phyloP scores from a whole-genome alignment of 805 yeast species.

The Starmerella roubikii region DNA sequence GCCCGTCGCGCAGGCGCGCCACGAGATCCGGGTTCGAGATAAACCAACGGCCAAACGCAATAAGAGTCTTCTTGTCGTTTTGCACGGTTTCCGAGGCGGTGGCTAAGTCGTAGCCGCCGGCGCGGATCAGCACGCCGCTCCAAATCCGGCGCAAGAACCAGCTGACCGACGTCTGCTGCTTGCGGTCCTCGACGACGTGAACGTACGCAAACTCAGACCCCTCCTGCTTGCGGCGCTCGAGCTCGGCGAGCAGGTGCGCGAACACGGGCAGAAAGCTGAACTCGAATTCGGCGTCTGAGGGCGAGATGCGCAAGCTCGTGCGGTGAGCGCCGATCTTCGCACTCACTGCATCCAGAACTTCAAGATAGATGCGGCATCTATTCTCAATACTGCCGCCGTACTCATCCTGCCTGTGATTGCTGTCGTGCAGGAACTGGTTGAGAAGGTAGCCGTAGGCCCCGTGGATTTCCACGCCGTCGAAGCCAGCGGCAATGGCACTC shows the following conservation, averaged over 20 bases:
- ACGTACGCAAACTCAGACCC: slow-evolving; percentile 24
- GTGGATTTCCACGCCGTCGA: slow-evolving; percentile 56
- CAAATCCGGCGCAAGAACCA: slow-evolving; percentile 36
- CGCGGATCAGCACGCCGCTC: slow-evolving; percentile 36
- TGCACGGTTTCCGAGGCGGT: slow-evolving; percentile 11
- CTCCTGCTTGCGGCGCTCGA: slow-evolving; percentile 28
- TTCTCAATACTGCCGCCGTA: slow-evolving; percentile 52
- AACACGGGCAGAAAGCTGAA: slow-evolving; percentile 17
- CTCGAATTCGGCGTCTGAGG: too few relatives aligned
- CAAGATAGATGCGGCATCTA: slow-evolving; percentile 37
- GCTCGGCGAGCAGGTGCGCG: slow-evolving; percentile 22
- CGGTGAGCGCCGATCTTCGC: slow-evolving; percentile 40
- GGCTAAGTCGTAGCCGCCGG: slow-evolving; percentile 15
- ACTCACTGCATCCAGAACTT: slow-evolving; percentile 38
- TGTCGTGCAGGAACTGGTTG: slow-evolving; percentile 34
- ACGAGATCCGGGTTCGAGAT: slow-evolving; percentile 45
- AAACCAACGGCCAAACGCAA: slow-evolving; percentile 37
- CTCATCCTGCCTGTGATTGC: slow-evolving; percentile 43
- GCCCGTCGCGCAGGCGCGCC: slow-evolving; percentile 31
- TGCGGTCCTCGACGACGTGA: slow-evolving; percentile 21
- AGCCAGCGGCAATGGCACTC: slow-evolving; percentile 39
- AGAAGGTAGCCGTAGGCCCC: slow-evolving; percentile 49
- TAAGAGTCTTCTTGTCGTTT: slow-evolving; percentile 14
- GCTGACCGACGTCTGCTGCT: slow-evolving; percentile 34
- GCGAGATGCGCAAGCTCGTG: slow-evolving; percentile 32